Evolutionary conservation across 75 land plant species (phyloP).

Genomic region (Cupressus sempervirens): DNA sequence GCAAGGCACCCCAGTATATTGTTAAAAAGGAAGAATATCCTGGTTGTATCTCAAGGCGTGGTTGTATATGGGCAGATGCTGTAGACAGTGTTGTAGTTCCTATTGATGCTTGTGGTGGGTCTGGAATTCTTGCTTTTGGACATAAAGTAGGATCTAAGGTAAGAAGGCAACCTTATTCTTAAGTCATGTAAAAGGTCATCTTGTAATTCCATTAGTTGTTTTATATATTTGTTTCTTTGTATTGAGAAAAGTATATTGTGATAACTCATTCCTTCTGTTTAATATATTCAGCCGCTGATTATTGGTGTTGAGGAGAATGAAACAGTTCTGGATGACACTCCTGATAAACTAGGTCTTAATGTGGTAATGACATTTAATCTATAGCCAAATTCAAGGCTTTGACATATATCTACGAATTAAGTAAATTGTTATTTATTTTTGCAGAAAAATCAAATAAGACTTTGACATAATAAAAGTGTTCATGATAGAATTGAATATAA

Average conservation of each 20-base stretch:
- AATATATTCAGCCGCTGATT: constrained; percentile 59
- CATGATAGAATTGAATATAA: not conserved
- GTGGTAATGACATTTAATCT: constrained; percentile 38
- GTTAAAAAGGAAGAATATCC: constrained; percentile 18
- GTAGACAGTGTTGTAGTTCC: constrained; percentile 90
- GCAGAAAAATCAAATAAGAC: not conserved
- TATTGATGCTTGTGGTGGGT: constrained; percentile 88
- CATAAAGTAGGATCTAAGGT: constrained; percentile 39
- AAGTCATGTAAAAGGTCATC: not conserved
- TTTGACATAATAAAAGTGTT: not conserved
- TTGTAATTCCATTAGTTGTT: not conserved
- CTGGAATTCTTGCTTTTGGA: constrained; percentile 78
- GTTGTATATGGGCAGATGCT: constrained; percentile 66
- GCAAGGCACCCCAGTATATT: constrained; percentile 85
- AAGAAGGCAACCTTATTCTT: not conserved
- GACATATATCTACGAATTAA: constrained; percentile 3
- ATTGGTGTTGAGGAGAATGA: constrained; percentile 88
- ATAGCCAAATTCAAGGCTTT: not conserved
- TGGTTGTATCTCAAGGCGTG: constrained; percentile 11
- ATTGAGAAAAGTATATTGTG: not conserved
- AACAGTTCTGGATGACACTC: constrained; percentile 84
- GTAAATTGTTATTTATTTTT: not conserved
- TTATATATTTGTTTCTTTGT: not conserved
- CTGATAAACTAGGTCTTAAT: constrained; percentile 71
- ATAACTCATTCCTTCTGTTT: constrained; percentile 2